Evolutionary conservation across 257 asterid species (phyloP), one percentile per base, ranked within the genome.

Genomic region (Salvia rosmarinus): DNA sequence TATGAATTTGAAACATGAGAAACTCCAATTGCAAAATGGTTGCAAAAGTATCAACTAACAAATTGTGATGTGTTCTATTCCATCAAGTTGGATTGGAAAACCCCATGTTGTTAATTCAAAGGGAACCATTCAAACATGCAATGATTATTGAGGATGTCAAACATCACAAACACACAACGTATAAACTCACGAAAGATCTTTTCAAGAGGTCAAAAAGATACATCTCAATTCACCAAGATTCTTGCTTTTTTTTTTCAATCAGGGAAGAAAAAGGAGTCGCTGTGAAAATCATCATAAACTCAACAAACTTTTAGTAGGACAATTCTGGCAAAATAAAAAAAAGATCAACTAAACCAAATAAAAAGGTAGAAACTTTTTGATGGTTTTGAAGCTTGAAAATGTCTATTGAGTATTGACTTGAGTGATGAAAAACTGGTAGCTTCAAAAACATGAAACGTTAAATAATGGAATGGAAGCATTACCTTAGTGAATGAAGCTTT

Each of bases 61-160:
- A 74, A 55, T 59, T 57, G 68, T 40, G 60, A 57, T 79, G 69
- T 28, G 80, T 81, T 71, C 79, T 28, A 82, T 81, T 71, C 79
- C 67, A 67, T 58, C 83, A 67, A 77, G 84, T 75, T 70, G 77
- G 77, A 17, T 60, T 79, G 42, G 28, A 42, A 20, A 52, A 30
- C 13, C 65, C 21, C n/a, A 54, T 42, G 66, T 34, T 42, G 35
- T 17, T 39, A 32, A 47, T 54, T 47, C 21, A 68, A 62, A 37
- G 51, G 55, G 17, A 68, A 52, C 71, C 40, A 72, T 56, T 61
- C 55, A 68, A 72, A 32, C 57, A 42, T 30, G 39, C 64, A 51
- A 66, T 39, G 2, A 39, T 25, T 47, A 75, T 12, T 23, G 67
- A 64, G 65, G 66, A 63, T 74, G 74, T 78, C 77, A 71, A 59